A percentile compares a stretch with the other conserved stretches of the same genome.
phyloP scores from a whole-genome alignment of 1,284 basidiomycete genomes.

The Amylostereum areolatum region DNA sequence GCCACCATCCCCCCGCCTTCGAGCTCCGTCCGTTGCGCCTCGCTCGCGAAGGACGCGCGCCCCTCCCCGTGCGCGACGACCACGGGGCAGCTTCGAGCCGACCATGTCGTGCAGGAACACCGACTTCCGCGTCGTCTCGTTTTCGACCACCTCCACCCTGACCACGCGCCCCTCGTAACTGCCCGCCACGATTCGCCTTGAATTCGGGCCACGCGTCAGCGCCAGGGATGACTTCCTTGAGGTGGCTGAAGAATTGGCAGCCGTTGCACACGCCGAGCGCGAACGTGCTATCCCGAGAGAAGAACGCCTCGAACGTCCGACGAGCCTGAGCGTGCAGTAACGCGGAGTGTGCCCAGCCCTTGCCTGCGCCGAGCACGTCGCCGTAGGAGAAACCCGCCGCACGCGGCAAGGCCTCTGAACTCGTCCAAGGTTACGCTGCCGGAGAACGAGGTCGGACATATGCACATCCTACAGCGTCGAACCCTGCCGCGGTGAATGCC shows the following conservation, averaged over 20 bases:
- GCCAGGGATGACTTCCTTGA: constrained; percentile 86
- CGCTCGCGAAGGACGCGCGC: constrained; percentile 62
- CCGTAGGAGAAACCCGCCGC: constrained; percentile 98
- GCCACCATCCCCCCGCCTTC: constrained; percentile 52
- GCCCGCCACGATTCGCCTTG: constrained; percentile 81
- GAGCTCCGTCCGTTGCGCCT: constrained; percentile 36
- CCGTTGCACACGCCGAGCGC: constrained; percentile 97
- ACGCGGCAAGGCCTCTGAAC: constrained; percentile 91
- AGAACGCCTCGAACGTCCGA: constrained; percentile 78
- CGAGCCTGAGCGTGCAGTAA: constrained; percentile 75
- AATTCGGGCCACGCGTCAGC: constrained; percentile 85
- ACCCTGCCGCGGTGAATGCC: constrained; percentile 91
- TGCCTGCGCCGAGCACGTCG: constrained; percentile 95
- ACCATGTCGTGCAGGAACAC: constrained; percentile 90
- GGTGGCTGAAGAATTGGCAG: constrained; percentile 92
- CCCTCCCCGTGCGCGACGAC: constrained; percentile 98
- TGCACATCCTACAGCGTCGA: constrained; percentile 94
- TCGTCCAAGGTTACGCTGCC: constrained; percentile 56
- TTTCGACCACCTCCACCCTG: constrained; percentile 73
- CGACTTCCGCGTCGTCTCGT: constrained; percentile 47
- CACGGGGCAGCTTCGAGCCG: constrained; percentile 80
- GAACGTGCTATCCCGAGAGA: constrained; percentile 77
- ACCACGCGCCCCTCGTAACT: constrained; percentile 88
- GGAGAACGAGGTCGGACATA: constrained; percentile 93
- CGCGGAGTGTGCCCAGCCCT: constrained; percentile 95